Conservation (phyloP, 768 basidiomycete genomes). For the Tulasnella sp. region DNA sequence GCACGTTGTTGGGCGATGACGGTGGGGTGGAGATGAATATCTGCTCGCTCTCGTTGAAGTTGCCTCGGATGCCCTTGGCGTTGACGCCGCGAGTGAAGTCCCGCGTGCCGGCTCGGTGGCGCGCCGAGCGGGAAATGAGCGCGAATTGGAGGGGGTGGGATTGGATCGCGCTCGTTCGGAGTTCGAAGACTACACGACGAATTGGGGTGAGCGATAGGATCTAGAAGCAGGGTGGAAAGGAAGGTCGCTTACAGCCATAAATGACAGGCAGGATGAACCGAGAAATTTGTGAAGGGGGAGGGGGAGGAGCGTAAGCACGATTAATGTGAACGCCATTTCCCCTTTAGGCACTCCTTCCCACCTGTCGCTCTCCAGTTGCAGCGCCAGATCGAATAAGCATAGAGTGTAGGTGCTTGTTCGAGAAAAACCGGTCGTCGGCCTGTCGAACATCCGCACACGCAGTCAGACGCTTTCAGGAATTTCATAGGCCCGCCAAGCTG, state of each 20-base stretch:
- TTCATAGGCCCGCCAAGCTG: background rate
- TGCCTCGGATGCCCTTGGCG: conserved; percentile 84
- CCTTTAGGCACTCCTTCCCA: conserved; percentile 47
- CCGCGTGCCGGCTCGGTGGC: conserved; percentile 93
- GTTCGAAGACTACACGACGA: conserved; percentile 60
- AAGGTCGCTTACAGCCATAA: conserved; percentile 62
- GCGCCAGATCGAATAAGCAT: conserved; percentile 61
- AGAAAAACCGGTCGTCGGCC: conserved; percentile 97
- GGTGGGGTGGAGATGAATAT: conserved; percentile 58
- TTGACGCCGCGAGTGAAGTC: conserved; percentile 97
- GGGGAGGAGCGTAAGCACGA: background rate
- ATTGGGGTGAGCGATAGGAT: background rate
- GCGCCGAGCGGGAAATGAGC: conserved; percentile 90
- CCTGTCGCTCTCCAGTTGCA: conserved; percentile 62
- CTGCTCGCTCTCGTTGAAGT: conserved; percentile 99
- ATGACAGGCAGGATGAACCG: conserved; percentile 92
- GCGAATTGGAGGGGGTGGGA: conserved; percentile 78
- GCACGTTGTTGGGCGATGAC: conserved; percentile 39
- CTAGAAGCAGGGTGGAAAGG: background rate
- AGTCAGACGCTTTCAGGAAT: background rate
- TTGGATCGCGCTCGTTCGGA: conserved; percentile 74
- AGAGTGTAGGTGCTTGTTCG: conserved; percentile 82
- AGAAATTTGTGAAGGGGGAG: conserved; percentile 60
- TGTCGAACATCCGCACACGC: conserved; percentile 43
- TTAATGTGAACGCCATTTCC: conserved; percentile 27